Conservation (phyloP, 495 filamentous ascomycete species). For the Trichocladium antarcticum region DNA sequence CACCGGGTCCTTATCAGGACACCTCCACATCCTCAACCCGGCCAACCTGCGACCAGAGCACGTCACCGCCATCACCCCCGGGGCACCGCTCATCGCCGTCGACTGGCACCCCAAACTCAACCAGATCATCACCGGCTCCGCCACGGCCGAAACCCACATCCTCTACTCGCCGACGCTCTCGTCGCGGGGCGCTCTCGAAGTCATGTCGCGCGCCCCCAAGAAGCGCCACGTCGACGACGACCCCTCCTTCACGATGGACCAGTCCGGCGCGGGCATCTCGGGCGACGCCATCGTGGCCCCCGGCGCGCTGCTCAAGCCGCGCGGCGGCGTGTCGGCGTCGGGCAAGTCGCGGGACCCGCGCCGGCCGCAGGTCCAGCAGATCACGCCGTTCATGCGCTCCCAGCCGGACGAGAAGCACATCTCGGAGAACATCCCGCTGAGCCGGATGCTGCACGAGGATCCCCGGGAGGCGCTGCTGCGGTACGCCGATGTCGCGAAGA, state of each 20-base stretch:
- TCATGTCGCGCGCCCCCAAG: conserved; percentile 90
- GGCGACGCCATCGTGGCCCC: conserved; percentile 71
- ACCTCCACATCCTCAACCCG: conserved; percentile 87
- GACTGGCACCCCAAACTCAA: conserved; percentile 92
- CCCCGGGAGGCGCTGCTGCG: conserved; percentile 87
- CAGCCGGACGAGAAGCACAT: conserved; percentile 88
- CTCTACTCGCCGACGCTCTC: conserved; percentile 83
- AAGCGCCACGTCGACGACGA: conserved; percentile 92
- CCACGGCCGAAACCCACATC: conserved; percentile 76
- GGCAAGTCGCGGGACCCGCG: conserved; percentile 68
- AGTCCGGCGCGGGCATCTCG: conserved; percentile 56
- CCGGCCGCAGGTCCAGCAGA: conserved; percentile 67
- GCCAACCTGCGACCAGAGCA: conserved; percentile 77
- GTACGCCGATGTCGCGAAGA: conserved; percentile 89
- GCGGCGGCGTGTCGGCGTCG: conserved; percentile 60
- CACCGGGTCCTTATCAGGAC: conserved; percentile 75
- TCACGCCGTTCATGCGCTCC: conserved; percentile 83
- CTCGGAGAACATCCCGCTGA: conserved; percentile 73
- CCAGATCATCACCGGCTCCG: conserved; percentile 89
- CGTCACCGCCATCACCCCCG: conserved; percentile 72
- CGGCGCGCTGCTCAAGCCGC: conserved; percentile 37
- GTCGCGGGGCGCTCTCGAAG: conserved; percentile 64
- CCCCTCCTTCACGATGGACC: conserved; percentile 69
- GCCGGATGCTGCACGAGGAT: conserved; percentile 94
- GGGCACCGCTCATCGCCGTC: conserved; percentile 69